A percentile compares a stretch with the other conserved stretches of the same genome.
Evolutionary conservation across 2,329 filamentous ascomycete species (phyloP).

Genomic region (Alternaria novae-zelandiae): DNA sequence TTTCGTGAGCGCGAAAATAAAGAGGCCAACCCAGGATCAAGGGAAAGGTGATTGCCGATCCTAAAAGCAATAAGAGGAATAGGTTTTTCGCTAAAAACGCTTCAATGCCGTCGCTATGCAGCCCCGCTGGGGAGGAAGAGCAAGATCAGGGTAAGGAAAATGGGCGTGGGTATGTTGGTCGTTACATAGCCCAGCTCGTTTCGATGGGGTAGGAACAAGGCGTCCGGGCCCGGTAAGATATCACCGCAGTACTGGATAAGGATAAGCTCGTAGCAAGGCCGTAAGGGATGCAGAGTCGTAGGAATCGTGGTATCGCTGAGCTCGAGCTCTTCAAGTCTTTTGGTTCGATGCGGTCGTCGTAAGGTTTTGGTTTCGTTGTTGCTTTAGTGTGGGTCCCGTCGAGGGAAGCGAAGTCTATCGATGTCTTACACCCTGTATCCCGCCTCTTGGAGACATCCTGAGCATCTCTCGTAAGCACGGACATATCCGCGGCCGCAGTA

Average conservation of each 20-base stretch:
- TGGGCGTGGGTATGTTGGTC: neutral
- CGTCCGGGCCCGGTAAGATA: neutral
- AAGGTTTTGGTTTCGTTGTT: conserved; percentile 15
- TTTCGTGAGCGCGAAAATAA: neutral
- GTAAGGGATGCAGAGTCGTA: conserved; percentile 17
- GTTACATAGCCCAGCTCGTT: neutral
- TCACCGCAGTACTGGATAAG: neutral
- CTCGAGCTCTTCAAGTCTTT: conserved; percentile 47
- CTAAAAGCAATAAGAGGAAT: conserved; percentile 1
- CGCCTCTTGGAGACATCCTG: conserved; percentile 50
- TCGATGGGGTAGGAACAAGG: neutral
- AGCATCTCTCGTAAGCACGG: conserved; percentile 52
- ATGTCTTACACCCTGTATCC: conserved; percentile 40
- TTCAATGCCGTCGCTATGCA: conserved; percentile 48
- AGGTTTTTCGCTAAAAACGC: conserved; percentile 40
- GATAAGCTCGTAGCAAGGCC: neutral
- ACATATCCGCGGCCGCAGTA: conserved; percentile 49
- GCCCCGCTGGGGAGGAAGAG: conserved; percentile 21
- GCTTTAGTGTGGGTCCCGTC: neutral
- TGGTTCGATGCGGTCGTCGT: conserved; percentile 9
- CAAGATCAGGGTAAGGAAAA: conserved; percentile 27
- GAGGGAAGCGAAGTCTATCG: neutral
- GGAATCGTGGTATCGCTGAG: conserved; percentile 43
- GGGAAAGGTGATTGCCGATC: conserved; percentile 4
- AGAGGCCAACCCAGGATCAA: neutral